Evolutionary conservation across 768 basidiomycete genomes (phyloP), one percentile per base, ranked within the genome.

Genomic region (Dacryopinax spathularia): DNA sequence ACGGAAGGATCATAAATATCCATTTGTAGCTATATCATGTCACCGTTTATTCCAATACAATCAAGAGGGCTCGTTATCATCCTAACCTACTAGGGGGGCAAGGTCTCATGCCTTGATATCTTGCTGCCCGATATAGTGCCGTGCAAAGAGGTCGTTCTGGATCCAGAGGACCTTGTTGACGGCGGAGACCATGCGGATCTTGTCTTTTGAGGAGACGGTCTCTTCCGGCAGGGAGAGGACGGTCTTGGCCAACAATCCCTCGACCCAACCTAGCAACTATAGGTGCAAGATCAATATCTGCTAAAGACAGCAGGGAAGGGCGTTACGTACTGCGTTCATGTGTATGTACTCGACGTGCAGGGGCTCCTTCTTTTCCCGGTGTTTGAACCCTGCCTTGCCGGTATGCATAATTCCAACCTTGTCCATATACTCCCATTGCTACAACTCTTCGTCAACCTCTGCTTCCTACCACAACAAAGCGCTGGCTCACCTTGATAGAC

Each of bases 351-450:
- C 36, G 36, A 37, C 36, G n/a, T 37, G 36, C 12, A 37, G 36
- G 10, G 36, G 36, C n/a, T 37, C 36, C 36, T 37, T 37, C 36
- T 37, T 37, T n/a, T 37, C 36, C 10, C 36, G 36, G n/a, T 37
- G 36, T n/a, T 37, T 37, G n/a, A 37, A 37, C 12, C 36, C 36
- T 10, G 60, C 60, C 36, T 63, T n/a, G n/a, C 65, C 65, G 0
- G 65, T 66, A 33, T 66, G 65, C 65, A 66, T 66, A 29, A 44
- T 20, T 10, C 62, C 41, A 10, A 65, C 66, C 33, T 65, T 65
- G 43, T 64, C 59, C 48, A 64, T 25, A 34, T 36, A 64, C 59
- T 64, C 59, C 59, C 59, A 64, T 7, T 31, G 33, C 63, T 60
- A 16, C 33, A 16, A 12, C 9, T 60, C 61, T 6, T 37, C 36